A percentile compares a stretch with the other conserved stretches of the same genome.
Evolutionary conservation across 176 grass and related monocot species (phyloP).

Genomic region (Lolium perenne): DNA sequence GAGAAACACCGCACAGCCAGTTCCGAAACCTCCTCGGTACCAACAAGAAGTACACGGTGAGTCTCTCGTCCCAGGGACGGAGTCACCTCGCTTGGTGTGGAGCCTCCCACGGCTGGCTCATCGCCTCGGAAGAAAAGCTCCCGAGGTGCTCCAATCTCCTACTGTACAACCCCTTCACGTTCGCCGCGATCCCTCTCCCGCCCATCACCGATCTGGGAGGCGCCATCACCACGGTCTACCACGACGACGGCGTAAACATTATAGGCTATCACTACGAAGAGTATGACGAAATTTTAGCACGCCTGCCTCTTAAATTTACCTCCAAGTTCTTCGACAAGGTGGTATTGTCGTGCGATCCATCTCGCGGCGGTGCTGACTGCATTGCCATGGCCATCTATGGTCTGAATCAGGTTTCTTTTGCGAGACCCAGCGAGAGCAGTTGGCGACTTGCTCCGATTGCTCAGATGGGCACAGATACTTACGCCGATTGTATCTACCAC

Average conservation of each 20-base stretch:
- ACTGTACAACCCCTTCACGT: constrained; percentile 25
- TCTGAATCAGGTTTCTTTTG: neutral
- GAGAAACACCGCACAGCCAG: no score
- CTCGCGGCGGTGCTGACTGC: neutral
- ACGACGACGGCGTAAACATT: neutral
- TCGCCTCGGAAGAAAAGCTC: neutral
- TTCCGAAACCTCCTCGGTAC: neutral
- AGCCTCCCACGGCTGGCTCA: constrained; percentile 32
- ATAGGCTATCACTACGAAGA: neutral
- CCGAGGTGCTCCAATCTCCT: neutral
- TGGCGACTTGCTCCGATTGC: neutral
- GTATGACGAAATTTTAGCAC: neutral
- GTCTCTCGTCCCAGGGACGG: neutral
- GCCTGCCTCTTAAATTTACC: neutral
- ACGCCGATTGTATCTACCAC: constrained; percentile 8
- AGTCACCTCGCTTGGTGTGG: neutral
- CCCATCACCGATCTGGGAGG: neutral
- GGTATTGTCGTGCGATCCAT: constrained; percentile 19
- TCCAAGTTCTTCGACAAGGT: constrained; percentile 7
- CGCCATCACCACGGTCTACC: neutral
- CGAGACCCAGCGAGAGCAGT: neutral
- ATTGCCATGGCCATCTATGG: constrained; percentile 17
- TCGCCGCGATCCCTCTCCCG: neutral
- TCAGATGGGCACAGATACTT: neutral
- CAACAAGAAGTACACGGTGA: neutral